phyloP scores from a whole-genome alignment of 306 rosid species.

The Quercus dentata region DNA sequence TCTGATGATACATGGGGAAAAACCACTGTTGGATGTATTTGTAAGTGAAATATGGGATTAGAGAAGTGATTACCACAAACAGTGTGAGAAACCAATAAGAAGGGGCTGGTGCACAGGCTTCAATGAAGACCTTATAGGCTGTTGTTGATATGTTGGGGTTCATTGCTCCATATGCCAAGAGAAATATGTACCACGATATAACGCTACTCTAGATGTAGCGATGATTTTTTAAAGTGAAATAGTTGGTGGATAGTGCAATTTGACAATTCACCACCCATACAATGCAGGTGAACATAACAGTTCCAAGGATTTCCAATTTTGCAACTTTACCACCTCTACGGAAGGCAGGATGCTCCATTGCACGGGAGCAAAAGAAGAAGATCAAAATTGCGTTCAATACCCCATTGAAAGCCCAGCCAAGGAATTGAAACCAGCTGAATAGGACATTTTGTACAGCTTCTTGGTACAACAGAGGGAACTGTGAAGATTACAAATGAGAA shows the following conservation, averaged over 20 bases:
- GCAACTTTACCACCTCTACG: slow-evolving; percentile 71
- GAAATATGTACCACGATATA: slow-evolving; percentile 72
- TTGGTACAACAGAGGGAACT: slow-evolving; percentile 90
- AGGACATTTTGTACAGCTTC: slow-evolving; percentile 83
- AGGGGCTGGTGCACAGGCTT: slow-evolving; percentile 83
- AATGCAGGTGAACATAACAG: slow-evolving; percentile 77
- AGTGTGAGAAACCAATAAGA: slow-evolving; percentile 72
- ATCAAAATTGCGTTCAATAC: slow-evolving; percentile 45
- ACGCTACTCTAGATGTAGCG: slow-evolving; percentile 89
- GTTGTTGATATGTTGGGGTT: slow-evolving; percentile 66
- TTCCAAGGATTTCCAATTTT: slow-evolving; percentile 55
- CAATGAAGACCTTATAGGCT: slow-evolving; percentile 79
- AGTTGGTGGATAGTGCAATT: slow-evolving; percentile 76
- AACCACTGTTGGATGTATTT: slow-evolving; percentile 66
- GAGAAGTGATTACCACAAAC: slow-evolving; percentile 48
- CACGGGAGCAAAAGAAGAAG: slow-evolving; percentile 63
- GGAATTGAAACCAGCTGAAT: slow-evolving; percentile 75
- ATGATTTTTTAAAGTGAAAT: slow-evolving; percentile 83
- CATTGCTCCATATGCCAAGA: slow-evolving; percentile 79
- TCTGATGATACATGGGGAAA: slow-evolving; percentile 80
- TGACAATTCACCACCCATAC: slow-evolving; percentile 95
- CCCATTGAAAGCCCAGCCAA: slow-evolving; percentile 75
- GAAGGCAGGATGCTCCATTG: slow-evolving; percentile 70
- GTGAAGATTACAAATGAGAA: too few relatives aligned
- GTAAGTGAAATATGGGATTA: slow-evolving; percentile 62